A percentile compares a stretch with the other conserved stretches of the same genome.
Conservation (phyloP, 202 grass and related monocot genomes). For the Zoysia matrella region DNA sequence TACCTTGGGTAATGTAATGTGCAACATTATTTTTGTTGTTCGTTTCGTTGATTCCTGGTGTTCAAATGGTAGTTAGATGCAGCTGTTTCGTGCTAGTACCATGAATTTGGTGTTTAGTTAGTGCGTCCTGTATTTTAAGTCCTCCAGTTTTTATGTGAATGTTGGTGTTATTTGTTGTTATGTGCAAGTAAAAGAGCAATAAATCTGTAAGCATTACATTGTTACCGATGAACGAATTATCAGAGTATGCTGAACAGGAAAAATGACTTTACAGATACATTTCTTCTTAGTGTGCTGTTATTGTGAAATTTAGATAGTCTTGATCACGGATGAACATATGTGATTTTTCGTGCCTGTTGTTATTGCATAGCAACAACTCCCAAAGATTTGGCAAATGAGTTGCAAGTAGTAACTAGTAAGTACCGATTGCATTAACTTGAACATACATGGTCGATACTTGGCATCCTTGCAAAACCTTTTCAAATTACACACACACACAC, state of each 20-base stretch:
- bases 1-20: conserved; percentile 2
- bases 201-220: conserved; percentile 1
- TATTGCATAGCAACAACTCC: background rate
- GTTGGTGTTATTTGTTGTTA: background rate
- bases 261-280: background rate
- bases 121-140: background rate
- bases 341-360: background rate
- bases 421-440: background rate
- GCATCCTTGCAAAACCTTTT: background rate
- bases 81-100: background rate
- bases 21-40: background rate
- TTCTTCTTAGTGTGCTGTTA: conserved; percentile 7
- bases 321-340: background rate
- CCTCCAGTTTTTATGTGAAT: background rate
- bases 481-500: too few relatives aligned
- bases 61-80: conserved; percentile 2
- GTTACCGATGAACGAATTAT: background rate
- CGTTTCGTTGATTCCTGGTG: background rate
- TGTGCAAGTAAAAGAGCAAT: background rate
- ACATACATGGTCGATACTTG: background rate
- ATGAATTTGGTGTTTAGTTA: background rate
- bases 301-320: background rate
- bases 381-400: conserved; percentile 9
- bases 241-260: background rate
- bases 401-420: background rate